Base-by-base conservation (phyloP, 2,329 filamentous ascomycete genomes). In the Hysterium pulicare region DNA sequence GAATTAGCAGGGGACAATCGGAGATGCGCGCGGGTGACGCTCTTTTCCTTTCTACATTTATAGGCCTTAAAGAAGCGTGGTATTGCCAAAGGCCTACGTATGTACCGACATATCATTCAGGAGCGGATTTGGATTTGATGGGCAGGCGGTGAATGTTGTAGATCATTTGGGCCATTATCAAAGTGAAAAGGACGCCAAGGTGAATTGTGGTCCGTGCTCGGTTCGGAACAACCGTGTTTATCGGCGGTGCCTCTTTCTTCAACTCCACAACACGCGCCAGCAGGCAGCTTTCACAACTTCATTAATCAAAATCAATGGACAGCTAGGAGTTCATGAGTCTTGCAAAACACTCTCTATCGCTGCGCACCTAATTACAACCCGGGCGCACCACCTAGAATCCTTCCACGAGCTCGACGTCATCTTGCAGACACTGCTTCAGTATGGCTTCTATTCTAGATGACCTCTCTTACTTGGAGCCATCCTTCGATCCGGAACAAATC, bases 401-500 rank as follows among this genome's bases (percentile, higher is more conserved):
- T 13, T 28, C 7, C 24, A 8, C 8, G 24, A 7, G 7, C 13
- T 28, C 13, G 24, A 37, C 34, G 34, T 22, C 5, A 22, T 37
- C n/a, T 24, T 21, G 6, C 6, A 9, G 11, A 2, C 26, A 31
- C 5, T 26, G n/a, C 24, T 28, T 10, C 37, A 21, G 23, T 16
- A 39, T 39, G 37, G 23, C 37, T 17, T 31, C 37, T 20, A 21
- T 16, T n/a, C 23, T 19, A 11, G 40, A 42, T 16, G 62, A 66
- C 40, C 61, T 64, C 52, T 64, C 60, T 59, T 98, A 97, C 65
- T 83, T 97, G 23, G 82, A 90, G 61, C 79, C 87, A 41, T 87
- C 81, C 57, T 97, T 96, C 65, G 89, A 98, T 64, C 83, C 93
- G 16, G 77, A 78, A 61, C 81, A 79, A 50, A 79, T 97, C 50